Percentiles rank a stretch among this genome's conserved stretches.
These are phyloP conservation scores for Lycium barbarum DNA, from an alignment of 257 asterid genomes.

Conservation along the genomic window DNA sequence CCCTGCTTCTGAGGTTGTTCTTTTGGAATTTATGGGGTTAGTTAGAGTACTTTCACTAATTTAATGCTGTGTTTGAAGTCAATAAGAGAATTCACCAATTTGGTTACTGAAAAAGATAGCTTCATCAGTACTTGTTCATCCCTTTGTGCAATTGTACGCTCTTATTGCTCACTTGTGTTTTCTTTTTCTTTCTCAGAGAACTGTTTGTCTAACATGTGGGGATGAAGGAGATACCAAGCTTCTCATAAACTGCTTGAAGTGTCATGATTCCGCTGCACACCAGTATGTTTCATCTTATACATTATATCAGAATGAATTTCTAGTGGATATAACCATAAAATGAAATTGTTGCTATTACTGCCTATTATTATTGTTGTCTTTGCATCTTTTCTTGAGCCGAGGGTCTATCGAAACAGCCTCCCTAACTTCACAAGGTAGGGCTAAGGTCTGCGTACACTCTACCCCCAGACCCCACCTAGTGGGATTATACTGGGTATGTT, in stretches of 20 bases:
- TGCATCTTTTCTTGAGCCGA: too few species aligned
- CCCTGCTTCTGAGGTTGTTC: too few species aligned
- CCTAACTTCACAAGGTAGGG: too few species aligned
- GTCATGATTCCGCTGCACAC: constrained; percentile 8
- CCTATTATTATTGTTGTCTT: too few species aligned
- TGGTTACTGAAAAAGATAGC: neutral
- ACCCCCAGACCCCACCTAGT: too few species aligned
- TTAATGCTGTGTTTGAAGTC: neutral
- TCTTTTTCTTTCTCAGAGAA: neutral
- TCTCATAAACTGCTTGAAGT: constrained; percentile 16
- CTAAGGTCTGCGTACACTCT: too few species aligned
- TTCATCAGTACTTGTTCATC: constrained; percentile 11
- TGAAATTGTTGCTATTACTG: too few species aligned
- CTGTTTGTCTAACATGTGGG: constrained; percentile 27
- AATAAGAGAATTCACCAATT: neutral
- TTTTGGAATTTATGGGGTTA: neutral
- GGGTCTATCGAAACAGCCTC: too few species aligned
- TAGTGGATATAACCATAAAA: neutral
- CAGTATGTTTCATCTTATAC: constrained; percentile 1
- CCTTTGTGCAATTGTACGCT: neutral
- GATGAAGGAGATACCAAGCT: constrained; percentile 28
- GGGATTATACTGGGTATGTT: too few species aligned
- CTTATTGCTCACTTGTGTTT: constrained; percentile 1
- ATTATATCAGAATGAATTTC: neutral
- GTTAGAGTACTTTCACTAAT: neutral